Evolutionary conservation across 2,329 filamentous ascomycete species (phyloP), one percentile per base, ranked within the genome.

Genomic region (Penicillium sp.): DNA sequence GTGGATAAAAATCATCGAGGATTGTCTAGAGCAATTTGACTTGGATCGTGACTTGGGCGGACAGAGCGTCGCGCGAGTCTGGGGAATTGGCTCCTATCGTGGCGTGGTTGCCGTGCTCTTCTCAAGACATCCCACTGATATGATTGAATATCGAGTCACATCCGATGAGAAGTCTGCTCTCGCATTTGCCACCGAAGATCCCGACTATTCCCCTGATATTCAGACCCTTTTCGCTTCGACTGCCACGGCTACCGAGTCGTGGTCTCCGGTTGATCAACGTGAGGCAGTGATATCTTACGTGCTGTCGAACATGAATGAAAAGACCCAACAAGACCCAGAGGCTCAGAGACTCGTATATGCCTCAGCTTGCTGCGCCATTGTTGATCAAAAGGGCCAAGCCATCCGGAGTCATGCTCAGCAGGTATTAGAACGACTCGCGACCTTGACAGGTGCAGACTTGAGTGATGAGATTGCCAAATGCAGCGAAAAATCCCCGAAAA

Each of bases 61-160:
- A 6, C 72, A 82, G 53, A 77, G 79, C 7, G 70, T 78, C n/a
- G 76, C 80, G 6, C 81, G 81, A 60, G 76, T 80, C 7, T 86
- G 83, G 81, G 85, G 85, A 2, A 71, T 86, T 6, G 77, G 80
- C 11, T 80, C 82, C 18, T 67, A 80, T 18, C 76, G 78, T 22
- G 79, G 81, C 33, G 77, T 79, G 24, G 69, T 80, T 14, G 83
- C 82, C 5, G 76, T 77, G 3, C 82, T 80, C 56, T 75, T 81
- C 49, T 83, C 81, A 2, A 65, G 83, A 31, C 83, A 87, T 66
- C 84, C 85, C 0, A 82, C 79, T 4, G 81, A 86, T 66, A 81
- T 83, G 73, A 73, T 86, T 14, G 82, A 87, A 60, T 87, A 87
- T 66, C 77, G 78, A 0, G 81, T 81, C 6, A 70, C 76, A 7